Base-by-base conservation (phyloP, 768 basidiomycete species). In the Hygrocybe punicea region DNA sequence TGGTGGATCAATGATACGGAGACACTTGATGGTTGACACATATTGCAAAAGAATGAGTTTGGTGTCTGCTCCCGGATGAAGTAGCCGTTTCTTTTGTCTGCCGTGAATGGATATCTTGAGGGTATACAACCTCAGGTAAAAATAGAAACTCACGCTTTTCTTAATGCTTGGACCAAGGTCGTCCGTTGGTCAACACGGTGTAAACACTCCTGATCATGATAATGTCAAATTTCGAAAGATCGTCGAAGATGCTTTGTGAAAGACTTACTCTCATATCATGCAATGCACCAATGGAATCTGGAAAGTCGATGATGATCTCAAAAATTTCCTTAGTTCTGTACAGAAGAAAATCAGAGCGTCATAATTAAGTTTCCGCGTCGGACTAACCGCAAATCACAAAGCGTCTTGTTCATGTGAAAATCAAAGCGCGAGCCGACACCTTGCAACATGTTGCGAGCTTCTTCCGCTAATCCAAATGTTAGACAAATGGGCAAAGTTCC, bases 1-100 rank as follows among this genome's bases (percentile, higher is more conserved):
- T 0, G 86, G 90, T 2, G 95, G 93, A 69, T 99, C 97, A 21
- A 99, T 76, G 45, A 95, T 83, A 6, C 94, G 84, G 14, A 99
- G 75, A 67, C 91, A 93, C 60, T 89, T 87, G 66, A 99, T 98
- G 1, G 91, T 93, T 1, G 87, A 84, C 9, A 98, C 91, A 70
- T 99, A 99, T 77, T 91, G 88, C 0, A 83, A 75, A 11, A 98
- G 75, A 56, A 99, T 93, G 58, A 91, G 84, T 65, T 89, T 90
- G 1, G 97, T 99, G 61, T 94, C 94, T 4, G 94, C 93, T 2
- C 96, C 97, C 1, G 96, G 97, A 66, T 98, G 95, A 6, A 99
- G 83, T 1, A 99, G 80, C 4, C 97, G 88, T 66, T 86, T 87
- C 55, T 81, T 82, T 64, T 92, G 93, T 9, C 93, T 97, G 67